These are phyloP conservation scores for Wickerhamomyces rabaulensis DNA, from an alignment of 805 yeast genomes.

Conservation along the genomic window DNA sequence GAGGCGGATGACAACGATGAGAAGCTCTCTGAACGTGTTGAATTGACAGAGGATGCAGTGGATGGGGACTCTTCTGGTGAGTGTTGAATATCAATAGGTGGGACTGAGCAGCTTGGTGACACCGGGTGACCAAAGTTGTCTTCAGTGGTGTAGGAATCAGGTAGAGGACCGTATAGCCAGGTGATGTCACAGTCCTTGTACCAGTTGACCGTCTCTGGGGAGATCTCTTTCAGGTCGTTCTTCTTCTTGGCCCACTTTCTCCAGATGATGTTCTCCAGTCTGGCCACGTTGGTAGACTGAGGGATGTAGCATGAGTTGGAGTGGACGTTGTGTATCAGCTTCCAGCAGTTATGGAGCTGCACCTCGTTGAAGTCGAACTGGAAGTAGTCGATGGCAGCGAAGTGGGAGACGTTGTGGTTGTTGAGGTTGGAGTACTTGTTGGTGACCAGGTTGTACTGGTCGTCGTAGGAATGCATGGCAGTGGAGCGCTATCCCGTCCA, in stretches of 20 bases:
- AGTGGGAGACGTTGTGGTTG: slow-evolving; percentile 6
- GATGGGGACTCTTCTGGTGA: not conserved
- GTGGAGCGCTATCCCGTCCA: too few relatives aligned
- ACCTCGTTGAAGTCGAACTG: slow-evolving; percentile 30
- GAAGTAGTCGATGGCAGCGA: slow-evolving; percentile 36
- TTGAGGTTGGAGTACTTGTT: slow-evolving; percentile 9
- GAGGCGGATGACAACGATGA: slow-evolving; percentile 7
- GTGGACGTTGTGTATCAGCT: slow-evolving; percentile 29
- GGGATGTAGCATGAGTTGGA: slow-evolving; percentile 26
- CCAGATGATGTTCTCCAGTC: slow-evolving; percentile 86
- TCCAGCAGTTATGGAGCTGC: slow-evolving; percentile 38
- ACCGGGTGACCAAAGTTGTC: slow-evolving; percentile 9
- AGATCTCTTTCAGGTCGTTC: slow-evolving; percentile 49
- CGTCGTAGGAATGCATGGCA: slow-evolving; percentile 21
- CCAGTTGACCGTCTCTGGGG: slow-evolving; percentile 90
- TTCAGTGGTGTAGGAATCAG: slow-evolving; percentile 7
- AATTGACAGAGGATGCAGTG: not conserved
- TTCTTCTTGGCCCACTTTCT: slow-evolving; percentile 90
- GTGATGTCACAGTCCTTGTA: slow-evolving; percentile 91
- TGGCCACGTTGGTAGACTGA: slow-evolving; percentile 29
- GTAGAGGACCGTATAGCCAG: slow-evolving; percentile 87
- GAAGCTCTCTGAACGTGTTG: slow-evolving; percentile 4
- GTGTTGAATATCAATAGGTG: not conserved
- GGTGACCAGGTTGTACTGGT: slow-evolving; percentile 18
- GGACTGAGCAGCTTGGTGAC: not conserved